Base-by-base conservation (phyloP, 1,284 basidiomycete species). In the Irpex sp. region DNA sequence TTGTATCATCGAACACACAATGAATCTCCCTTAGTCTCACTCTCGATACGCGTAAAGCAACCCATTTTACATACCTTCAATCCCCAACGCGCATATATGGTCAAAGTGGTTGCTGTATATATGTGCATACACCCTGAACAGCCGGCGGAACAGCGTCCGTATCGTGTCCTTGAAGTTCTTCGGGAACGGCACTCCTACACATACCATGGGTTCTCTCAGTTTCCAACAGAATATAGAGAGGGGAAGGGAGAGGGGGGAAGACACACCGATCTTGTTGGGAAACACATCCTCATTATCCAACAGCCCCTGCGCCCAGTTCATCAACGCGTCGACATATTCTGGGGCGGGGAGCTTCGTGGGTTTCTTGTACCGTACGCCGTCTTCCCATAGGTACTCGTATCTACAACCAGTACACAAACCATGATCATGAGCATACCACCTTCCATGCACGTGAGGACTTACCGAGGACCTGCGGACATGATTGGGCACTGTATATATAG, bases 21-120 rank as follows among this genome's bases (percentile, higher is more conserved):
- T n/a, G 36, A 59, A 4, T 5, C 12, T 42, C 19, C 39, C 7
- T 47, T 7, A 21, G 60, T 47, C 16, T 5, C 5, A 2, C 18
- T n/a, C n/a, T n/a, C n/a, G n/a, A n/a, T n/a, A n/a, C n/a, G n/a
- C n/a, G n/a, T n/a, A n/a, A n/a, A n/a, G n/a, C n/a, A n/a, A n/a
- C n/a, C n/a, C n/a, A n/a, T n/a, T n/a, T 33, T 52, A 61, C 80
- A 58, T 66, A 96, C 95, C 95, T 84, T 99, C 97, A 64, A 99
- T 98, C 14, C 95, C 95, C 56, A 99, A 78, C 8, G 96, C 97
- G 74, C 96, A 99, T 64, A 99, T 94, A 72, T 98, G 96, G 69
- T 98, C 96, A 75, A 99, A 99, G 77, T 99, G 97, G 69, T 96
- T 96, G 81, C 96, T 97, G 80, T 99, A 99, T 70, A 99, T 88